Conservation (phyloP, 192 early-diverging fungal genomes). For the Backusella liffmaniae region DNA sequence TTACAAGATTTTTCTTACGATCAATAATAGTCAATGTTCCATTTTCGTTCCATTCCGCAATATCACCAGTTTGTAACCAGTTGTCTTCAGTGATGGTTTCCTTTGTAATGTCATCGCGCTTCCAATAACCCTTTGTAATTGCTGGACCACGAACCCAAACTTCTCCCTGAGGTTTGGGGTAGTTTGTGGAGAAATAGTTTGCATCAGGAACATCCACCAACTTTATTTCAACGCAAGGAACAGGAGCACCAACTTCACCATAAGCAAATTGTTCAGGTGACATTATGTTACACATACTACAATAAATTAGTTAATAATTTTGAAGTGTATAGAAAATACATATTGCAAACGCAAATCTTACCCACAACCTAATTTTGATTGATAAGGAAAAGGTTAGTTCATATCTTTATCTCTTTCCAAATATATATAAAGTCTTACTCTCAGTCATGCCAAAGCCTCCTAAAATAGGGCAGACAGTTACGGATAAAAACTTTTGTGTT, state of each 20-base stretch:
- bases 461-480: conserved; percentile 75
- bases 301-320: background rate
- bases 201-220: conserved; percentile 68
- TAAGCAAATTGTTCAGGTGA: conserved; percentile 57
- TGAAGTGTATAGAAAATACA: background rate
- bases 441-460: conserved; percentile 80
- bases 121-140: conserved; percentile 80
- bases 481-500: conserved; percentile 82
- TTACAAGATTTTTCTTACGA: conserved; percentile 91
- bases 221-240: conserved; percentile 75
- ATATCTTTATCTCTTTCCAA: background rate
- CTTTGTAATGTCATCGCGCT: conserved; percentile 62
- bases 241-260: conserved; percentile 72
- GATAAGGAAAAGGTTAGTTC: background rate
- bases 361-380: conserved; percentile 14
- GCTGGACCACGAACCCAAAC: conserved; percentile 79
- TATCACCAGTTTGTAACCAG: conserved; percentile 89
- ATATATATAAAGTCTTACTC: background rate
- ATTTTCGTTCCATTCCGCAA: conserved; percentile 77
- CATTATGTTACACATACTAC: conserved; percentile 66
- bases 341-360: background rate
- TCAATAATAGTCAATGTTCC: conserved; percentile 87
- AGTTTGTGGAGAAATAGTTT: conserved; percentile 57
- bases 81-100: conserved; percentile 70
- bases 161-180: conserved; percentile 69